Evolutionary conservation across 345 rosid species (phyloP).

Genomic region (Hirschfeldia incana): DNA sequence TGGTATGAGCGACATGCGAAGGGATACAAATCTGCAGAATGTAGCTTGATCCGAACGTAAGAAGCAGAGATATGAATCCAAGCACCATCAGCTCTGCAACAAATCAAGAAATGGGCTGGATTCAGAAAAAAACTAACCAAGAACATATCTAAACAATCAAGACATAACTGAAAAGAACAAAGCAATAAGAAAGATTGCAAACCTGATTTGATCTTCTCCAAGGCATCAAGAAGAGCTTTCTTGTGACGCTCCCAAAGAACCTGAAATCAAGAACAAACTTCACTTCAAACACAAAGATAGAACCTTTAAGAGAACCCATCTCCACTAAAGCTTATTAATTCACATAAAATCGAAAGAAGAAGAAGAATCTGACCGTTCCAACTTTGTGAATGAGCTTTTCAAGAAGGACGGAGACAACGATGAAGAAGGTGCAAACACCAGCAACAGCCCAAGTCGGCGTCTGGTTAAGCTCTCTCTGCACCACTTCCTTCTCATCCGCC

Average conservation of each 20-base stretch:
- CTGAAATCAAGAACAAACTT: slow-evolving; percentile 44
- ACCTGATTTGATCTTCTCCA: slow-evolving; percentile 93
- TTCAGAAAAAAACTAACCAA: neutral
- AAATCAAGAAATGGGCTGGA: neutral
- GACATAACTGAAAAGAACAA: neutral
- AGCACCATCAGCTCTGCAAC: slow-evolving; percentile 89
- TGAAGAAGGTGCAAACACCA: slow-evolving; percentile 70
- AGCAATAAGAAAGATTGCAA: neutral
- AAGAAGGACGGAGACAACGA: slow-evolving; percentile 67
- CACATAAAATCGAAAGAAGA: neutral
- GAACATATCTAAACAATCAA: neutral
- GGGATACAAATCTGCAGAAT: slow-evolving; percentile 70
- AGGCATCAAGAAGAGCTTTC: slow-evolving; percentile 78
- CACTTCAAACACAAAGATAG: slow-evolving; percentile 16
- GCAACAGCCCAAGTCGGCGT: slow-evolving; percentile 99
- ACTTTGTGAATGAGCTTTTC: slow-evolving; percentile 76
- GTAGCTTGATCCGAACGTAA: slow-evolving; percentile 70
- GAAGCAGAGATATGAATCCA: slow-evolving; percentile 88
- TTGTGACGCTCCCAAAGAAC: slow-evolving; percentile 77
- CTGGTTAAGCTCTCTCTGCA: slow-evolving; percentile 58
- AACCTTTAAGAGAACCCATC: no score
- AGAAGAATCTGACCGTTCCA: slow-evolving; percentile 45
- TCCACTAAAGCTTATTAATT: neutral
- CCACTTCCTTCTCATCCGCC: slow-evolving; percentile 29
- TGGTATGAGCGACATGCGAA: slow-evolving; percentile 48